Base-by-base conservation (phyloP, 768 basidiomycete genomes). In the Boletellus sp. region DNA sequence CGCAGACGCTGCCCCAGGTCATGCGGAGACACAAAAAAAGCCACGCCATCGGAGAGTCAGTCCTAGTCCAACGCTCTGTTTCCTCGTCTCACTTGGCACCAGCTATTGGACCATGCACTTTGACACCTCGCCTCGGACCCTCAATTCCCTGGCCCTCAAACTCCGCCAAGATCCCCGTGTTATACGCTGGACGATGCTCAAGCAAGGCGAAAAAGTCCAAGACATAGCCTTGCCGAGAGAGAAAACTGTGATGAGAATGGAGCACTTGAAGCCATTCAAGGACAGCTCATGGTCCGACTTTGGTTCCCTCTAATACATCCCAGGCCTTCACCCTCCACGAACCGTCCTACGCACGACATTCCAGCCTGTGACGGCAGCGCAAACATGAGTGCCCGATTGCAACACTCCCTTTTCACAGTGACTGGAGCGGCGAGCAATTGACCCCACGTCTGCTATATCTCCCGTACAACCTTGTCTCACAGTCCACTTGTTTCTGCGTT, bases 101-200 rank as follows among this genome's bases (percentile, higher is more conserved):
- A 94, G 92, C 59, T 93, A 93, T 66, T 94, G 90, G 90, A 84
- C 87, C 4, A 79, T 95, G 74, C 80, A 90, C 63, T 95, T 94
- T 65, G 93, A 95, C 73, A 81, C 89, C 4, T 86, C 87, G 9
- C 92, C 92, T 11, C 73, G 74, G 34, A 83, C 81, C 0, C 73
- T 94, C 42, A 72, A 74, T 6, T 72, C 77, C 1, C 73, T 95
- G n/a, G 81, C 83, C 56, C 68, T 72, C 9, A 74, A 86, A 48
- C 78, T 94, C 66, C 81, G 85, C 8, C 75, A 76, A 45, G 93
- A 95, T 61, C 90, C 90, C 11, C 80, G 86, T 28, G 89, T 95
- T 13, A 72, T 95, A 47, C 79, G 90, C 17, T 88, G 86, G 81
- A 90, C 88, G 7, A 78, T 87, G 41, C 69, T 92, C 31, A 92